phyloP scores from a whole-genome alignment of 805 yeast species.

The Candida quercuum region DNA sequence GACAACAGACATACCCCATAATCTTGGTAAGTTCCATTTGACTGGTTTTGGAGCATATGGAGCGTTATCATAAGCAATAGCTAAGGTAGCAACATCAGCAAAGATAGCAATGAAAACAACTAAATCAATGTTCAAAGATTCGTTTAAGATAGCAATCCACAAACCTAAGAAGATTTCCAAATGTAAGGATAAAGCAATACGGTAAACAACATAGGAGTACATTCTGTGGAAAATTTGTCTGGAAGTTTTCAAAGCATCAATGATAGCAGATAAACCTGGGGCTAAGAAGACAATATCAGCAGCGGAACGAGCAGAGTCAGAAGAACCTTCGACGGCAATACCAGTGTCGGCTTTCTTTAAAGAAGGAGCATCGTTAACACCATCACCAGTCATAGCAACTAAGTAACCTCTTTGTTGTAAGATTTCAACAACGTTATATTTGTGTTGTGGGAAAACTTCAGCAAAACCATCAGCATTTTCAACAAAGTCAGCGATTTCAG shows the following conservation, averaged over 20 bases:
- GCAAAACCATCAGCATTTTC: constrained; percentile 98
- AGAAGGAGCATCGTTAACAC: constrained; percentile 98
- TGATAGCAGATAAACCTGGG: constrained; percentile 92
- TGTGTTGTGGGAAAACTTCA: constrained; percentile 98
- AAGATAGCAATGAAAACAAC: constrained; percentile 95
- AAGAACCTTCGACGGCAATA: constrained; percentile 98
- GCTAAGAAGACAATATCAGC: constrained; percentile 94
- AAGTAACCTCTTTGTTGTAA: constrained; percentile 93
- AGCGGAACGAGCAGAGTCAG: constrained; percentile 96
- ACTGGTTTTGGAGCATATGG: constrained; percentile 91
- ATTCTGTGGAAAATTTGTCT: constrained; percentile 98
- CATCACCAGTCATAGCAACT: constrained; percentile 99
- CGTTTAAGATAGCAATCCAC: constrained; percentile 93
- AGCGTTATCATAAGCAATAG: constrained; percentile 97
- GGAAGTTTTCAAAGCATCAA: constrained; percentile 91
- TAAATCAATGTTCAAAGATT: constrained; percentile 80
- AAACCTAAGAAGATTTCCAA: constrained; percentile 92
- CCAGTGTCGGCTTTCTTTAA: constrained; percentile 94
- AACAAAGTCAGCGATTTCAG: constrained; percentile 95
- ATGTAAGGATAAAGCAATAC: constrained; percentile 93
- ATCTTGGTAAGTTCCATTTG: constrained; percentile 94
- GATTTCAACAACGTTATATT: constrained; percentile 92
- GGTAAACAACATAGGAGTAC: constrained; percentile 97
- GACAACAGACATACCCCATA: constrained; percentile 93
- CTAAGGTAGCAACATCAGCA: constrained; percentile 95